Base-by-base conservation (phyloP, 768 basidiomycete genomes). In the Amanita rimosa region DNA sequence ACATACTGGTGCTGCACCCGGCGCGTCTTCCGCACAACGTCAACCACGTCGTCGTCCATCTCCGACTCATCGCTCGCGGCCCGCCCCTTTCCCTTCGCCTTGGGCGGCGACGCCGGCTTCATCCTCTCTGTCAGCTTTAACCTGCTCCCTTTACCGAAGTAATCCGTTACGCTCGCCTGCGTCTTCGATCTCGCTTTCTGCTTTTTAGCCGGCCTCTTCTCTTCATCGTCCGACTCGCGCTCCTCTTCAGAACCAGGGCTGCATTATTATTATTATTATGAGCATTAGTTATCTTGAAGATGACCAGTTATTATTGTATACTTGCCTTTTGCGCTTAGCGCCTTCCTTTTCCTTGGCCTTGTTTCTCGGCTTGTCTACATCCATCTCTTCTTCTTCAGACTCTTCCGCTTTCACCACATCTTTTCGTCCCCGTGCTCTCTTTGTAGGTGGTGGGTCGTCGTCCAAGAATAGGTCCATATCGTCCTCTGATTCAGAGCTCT, bases 241-340 rank as follows among this genome's bases (percentile, higher is more conserved):
- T 65, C 66, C 17, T 38, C 50, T 7, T 66, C 68, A 27, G 54
- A 55, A 38, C 55, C 60, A 24, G 62, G 60, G 40, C 71, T 75
- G 51, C 48, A 22, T 2, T 24, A 29, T 22, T n/a, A n/a, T n/a
- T n/a, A n/a, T n/a, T n/a, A n/a, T n/a, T n/a, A n/a, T n/a, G n/a
- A n/a, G n/a, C n/a, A n/a, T n/a, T n/a, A n/a, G n/a, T n/a, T n/a
- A n/a, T n/a, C n/a, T n/a, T n/a, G n/a, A n/a, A n/a, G n/a, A n/a
- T n/a, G n/a, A n/a, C n/a, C n/a, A n/a, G n/a, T n/a, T n/a, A n/a
- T n/a, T n/a, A n/a, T n/a, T n/a, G 5, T 24, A 5, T 17, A 41
- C 55, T 38, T 51, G 83, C 86, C 76, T 84, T 64, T 88, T 90
- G 37, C 85, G 78, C 64, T 89, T 89, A 38, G 65, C 59, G 13